Conservation (phyloP, 2,329 filamentous ascomycete species). For the Gliomastix tumulicola region DNA sequence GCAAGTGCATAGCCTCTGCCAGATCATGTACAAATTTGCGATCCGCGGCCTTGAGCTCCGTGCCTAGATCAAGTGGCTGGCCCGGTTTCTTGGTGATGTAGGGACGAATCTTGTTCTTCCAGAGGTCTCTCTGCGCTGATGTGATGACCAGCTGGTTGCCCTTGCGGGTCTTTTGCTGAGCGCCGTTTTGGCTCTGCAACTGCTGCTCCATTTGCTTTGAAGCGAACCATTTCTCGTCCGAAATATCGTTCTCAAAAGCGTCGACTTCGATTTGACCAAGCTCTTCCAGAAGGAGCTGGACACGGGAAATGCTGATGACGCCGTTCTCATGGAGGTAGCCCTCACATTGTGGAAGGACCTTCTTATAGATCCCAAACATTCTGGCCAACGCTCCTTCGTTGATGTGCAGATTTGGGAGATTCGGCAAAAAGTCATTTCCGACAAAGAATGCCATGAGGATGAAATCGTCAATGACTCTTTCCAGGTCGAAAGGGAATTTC, state of each 20-base stretch:
- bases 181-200: constrained; percentile 48
- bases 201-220: constrained; percentile 73
- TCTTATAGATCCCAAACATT: constrained; percentile 97
- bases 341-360: constrained; percentile 75
- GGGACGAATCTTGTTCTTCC: constrained; percentile 71
- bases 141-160: constrained; percentile 65
- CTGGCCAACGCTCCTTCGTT: constrained; percentile 94
- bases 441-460: constrained; percentile 99
- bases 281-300: constrained; percentile 73
- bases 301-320: constrained; percentile 77
- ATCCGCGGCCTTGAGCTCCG: constrained; percentile 70
- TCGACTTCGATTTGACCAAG: constrained; percentile 82
- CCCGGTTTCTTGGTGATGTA: constrained; percentile 67
- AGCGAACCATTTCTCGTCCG: constrained; percentile 87
- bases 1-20: constrained; percentile 54
- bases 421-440: constrained; percentile 97
- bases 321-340: constrained; percentile 97
- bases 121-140: constrained; percentile 72
- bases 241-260: constrained; percentile 87
- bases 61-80: constrained; percentile 65
- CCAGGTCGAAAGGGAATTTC: constrained; percentile 81
- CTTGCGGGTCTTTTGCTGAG: constrained; percentile 38
- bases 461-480: constrained; percentile 96
- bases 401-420: constrained; percentile 92
- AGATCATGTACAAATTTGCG: constrained; percentile 90